Evolutionary conservation across 2,329 filamentous ascomycete genomes (phyloP).

Genomic region (Claviceps sp.): DNA sequence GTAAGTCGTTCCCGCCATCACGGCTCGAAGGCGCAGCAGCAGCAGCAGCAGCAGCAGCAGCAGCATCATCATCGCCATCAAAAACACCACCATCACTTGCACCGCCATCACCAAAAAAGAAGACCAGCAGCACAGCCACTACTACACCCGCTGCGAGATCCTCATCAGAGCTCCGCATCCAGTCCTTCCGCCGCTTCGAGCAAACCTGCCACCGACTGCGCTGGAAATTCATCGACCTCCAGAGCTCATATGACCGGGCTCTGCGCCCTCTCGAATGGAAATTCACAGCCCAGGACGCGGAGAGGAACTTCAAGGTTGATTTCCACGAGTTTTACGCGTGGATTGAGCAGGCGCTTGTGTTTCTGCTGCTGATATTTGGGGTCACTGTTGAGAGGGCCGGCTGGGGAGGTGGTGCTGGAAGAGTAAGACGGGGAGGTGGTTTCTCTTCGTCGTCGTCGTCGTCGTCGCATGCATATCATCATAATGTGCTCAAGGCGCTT

Average conservation of each 20-base stretch:
- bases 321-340: slow-evolving; percentile 67
- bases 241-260: slow-evolving; percentile 41
- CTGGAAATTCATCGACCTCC: slow-evolving; percentile 50
- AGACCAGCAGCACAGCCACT: too few species aligned
- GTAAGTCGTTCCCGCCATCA: slow-evolving; percentile 4
- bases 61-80: not conserved
- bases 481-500: slow-evolving; percentile 52
- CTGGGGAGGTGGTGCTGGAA: not conserved
- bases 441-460: not conserved
- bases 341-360: slow-evolving; percentile 56
- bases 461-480: slow-evolving; percentile 47
- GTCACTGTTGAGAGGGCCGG: slow-evolving; percentile 30
- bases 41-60: not conserved
- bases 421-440: not conserved
- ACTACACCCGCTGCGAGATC: not conserved
- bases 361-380: slow-evolving; percentile 50
- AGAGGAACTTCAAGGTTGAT: slow-evolving; percentile 64
- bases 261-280: slow-evolving; percentile 21
- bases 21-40: not conserved
- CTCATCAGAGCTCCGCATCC: slow-evolving; percentile 6
- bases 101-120: not conserved
- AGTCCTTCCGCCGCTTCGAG: slow-evolving; percentile 42
- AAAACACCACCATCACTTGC: not conserved
- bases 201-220: slow-evolving; percentile 47
- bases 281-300: slow-evolving; percentile 31